phyloP scores from a whole-genome alignment of 73 alveolate genomes.

The Breviolum minutum region DNA sequence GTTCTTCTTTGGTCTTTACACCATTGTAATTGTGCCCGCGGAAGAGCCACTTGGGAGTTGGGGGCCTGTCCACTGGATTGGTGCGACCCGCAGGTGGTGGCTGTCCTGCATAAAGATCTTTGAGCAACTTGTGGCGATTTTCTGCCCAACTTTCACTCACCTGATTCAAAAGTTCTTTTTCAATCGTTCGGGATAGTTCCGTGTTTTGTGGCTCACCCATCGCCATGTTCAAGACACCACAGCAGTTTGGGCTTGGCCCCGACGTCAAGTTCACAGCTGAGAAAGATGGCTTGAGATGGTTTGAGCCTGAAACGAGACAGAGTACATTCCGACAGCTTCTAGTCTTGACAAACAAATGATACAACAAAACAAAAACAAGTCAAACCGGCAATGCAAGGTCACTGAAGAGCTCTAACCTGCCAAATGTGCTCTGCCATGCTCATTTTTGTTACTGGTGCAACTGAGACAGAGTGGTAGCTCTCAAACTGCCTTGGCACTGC shows the following conservation, averaged over 20 bases:
- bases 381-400: too few relatives aligned
- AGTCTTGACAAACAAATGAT: neutral
- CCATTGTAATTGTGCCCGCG: constrained; percentile 77
- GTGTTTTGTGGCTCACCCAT: constrained; percentile 72
- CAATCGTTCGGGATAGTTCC: constrained; percentile 62
- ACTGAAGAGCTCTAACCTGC: too few relatives aligned
- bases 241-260: neutral
- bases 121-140: neutral
- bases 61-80: constrained; percentile 38
- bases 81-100: constrained; percentile 66
- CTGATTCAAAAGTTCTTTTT: constrained; percentile 47
- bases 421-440: too few relatives aligned
- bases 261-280: neutral
- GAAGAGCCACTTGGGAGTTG: constrained; percentile 69
- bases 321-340: neutral
- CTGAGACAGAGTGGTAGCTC: too few relatives aligned
- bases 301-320: neutral
- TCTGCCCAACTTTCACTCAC: constrained; percentile 48
- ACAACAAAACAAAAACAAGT: too few relatives aligned
- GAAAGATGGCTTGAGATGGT: constrained; percentile 21
- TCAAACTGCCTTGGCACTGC: too few relatives aligned
- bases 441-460: too few relatives aligned
- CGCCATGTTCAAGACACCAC: constrained; percentile 44
- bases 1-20: constrained; percentile 52
- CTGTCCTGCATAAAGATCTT: constrained; percentile 37